phyloP scores from a whole-genome alignment of 2,329 filamentous ascomycete genomes.

The Sporothrix brunneoviolacea region DNA sequence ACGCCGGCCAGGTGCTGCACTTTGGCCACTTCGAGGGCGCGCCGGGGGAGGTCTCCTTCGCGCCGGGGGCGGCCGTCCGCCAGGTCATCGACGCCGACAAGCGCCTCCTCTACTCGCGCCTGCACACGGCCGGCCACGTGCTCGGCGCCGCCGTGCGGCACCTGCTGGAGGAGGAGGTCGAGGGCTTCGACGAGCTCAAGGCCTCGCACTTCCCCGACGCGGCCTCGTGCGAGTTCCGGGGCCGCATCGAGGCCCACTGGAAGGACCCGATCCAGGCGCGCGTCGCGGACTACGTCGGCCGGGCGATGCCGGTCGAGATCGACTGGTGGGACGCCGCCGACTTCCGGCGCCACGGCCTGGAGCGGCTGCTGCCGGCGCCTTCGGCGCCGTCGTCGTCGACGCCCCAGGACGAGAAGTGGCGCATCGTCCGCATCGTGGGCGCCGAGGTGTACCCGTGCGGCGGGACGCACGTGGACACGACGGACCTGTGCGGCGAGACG shows the following conservation, averaged over 20 bases:
- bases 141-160: slow-evolving; percentile 60
- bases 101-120: slow-evolving; percentile 56
- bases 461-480: slow-evolving; percentile 63
- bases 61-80: slow-evolving; percentile 36
- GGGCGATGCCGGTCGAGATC: slow-evolving; percentile 53
- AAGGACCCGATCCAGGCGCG: slow-evolving; percentile 56
- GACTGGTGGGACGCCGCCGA: slow-evolving; percentile 63
- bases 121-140: slow-evolving; percentile 69
- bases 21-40: slow-evolving; percentile 47
- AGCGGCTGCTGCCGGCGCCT: slow-evolving; percentile 41
- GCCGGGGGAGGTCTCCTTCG: slow-evolving; percentile 27
- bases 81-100: slow-evolving; percentile 57
- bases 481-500: slow-evolving; percentile 51
- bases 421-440: slow-evolving; percentile 63
- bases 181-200: slow-evolving; percentile 58
- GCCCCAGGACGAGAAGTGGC: slow-evolving; percentile 42
- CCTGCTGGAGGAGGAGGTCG: slow-evolving; percentile 45
- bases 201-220: slow-evolving; percentile 65
- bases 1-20: slow-evolving; percentile 55
- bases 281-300: slow-evolving; percentile 51
- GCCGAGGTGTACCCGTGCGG: slow-evolving; percentile 68
- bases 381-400: slow-evolving; percentile 24
- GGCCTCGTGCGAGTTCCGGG: slow-evolving; percentile 61
- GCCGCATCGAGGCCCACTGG: slow-evolving; percentile 57
- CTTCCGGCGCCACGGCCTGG: slow-evolving; percentile 47